Evolutionary conservation across 2,329 filamentous ascomycete species (phyloP).

Genomic region (Penicillium palitans): DNA sequence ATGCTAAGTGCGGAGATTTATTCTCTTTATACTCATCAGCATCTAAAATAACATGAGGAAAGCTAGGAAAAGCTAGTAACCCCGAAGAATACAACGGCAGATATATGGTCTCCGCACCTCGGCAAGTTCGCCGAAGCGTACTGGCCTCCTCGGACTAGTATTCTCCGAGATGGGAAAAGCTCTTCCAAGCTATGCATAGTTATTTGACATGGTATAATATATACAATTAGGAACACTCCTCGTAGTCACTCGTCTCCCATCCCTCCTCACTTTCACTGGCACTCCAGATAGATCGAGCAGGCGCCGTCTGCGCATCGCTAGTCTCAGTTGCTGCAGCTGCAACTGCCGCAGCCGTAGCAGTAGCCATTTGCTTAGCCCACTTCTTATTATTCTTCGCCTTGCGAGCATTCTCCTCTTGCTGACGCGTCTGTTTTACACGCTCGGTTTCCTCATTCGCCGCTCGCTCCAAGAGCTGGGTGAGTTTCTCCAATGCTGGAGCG

Average conservation of each 20-base stretch:
- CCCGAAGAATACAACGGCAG: neutral
- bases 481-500: conserved; percentile 55
- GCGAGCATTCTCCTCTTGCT: conserved; percentile 24
- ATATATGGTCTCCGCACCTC: conserved; percentile 8
- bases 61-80: neutral
- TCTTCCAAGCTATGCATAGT: neutral
- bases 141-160: neutral
- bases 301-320: conserved; percentile 8
- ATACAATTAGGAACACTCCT: conserved; percentile 9
- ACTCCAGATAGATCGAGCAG: conserved; percentile 32
- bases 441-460: conserved; percentile 30
- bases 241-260: conserved; percentile 34
- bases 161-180: neutral
- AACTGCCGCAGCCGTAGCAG: conserved; percentile 9
- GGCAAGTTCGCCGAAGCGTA: neutral
- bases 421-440: conserved; percentile 20
- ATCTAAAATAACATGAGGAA: neutral
- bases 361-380: conserved; percentile 18
- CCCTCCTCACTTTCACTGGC: conserved; percentile 41
- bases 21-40: neutral
- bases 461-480: conserved; percentile 49
- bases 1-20: too few relatives aligned
- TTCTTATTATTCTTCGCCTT: conserved; percentile 29
- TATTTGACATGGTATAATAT: conserved; percentile 3
- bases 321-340: conserved; percentile 8